phyloP scores from a whole-genome alignment of 2,329 filamentous ascomycete genomes.

The Fusarium udum region DNA sequence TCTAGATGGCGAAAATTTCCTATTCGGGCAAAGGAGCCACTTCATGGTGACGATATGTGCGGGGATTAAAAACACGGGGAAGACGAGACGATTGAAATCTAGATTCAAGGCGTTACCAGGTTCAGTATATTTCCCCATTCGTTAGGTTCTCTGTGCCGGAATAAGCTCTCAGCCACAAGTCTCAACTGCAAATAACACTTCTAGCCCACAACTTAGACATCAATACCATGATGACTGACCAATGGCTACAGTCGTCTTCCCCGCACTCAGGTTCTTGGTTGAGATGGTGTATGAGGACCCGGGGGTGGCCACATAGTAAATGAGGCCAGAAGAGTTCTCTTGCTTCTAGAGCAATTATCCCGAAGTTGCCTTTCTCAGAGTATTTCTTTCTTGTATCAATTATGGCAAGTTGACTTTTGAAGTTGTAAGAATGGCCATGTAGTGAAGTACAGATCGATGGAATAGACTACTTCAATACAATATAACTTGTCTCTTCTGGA shows the following conservation, averaged over 20 bases:
- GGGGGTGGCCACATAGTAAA: background rate
- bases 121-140: slow-evolving; percentile 1
- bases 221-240: too few species aligned
- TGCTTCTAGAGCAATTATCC: background rate
- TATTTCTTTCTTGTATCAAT: background rate
- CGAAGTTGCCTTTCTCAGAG: slow-evolving; percentile 3
- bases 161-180: too few species aligned
- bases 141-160: too few species aligned
- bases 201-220: too few species aligned
- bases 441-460: background rate
- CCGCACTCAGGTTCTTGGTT: background rate
- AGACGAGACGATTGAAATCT: background rate
- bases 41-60: background rate
- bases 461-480: background rate
- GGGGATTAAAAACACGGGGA: slow-evolving; percentile 20
- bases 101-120: background rate
- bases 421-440: background rate
- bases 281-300: background rate
- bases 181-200: too few species aligned
- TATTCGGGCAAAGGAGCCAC: background rate
- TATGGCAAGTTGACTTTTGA: slow-evolving; percentile 2
- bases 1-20: slow-evolving; percentile 12
- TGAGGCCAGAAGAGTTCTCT: background rate
- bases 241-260: too few species aligned
- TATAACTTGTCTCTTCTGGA: slow-evolving; percentile 7